phyloP scores from a whole-genome alignment of 2,329 filamentous ascomycete genomes.

The Verticillium nubilum region DNA sequence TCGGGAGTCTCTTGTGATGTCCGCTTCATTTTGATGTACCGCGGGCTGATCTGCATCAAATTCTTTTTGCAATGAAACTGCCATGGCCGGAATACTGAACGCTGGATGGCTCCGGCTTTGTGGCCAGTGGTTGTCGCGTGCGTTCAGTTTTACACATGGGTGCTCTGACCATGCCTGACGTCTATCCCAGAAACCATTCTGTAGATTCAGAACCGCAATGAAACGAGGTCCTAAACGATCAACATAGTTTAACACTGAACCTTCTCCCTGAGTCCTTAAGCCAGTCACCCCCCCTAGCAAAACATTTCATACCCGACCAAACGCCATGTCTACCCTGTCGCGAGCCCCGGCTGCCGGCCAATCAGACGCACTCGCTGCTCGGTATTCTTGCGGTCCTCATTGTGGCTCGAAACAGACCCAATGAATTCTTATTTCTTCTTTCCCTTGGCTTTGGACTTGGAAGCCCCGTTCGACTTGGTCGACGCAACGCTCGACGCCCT shows the following conservation, averaged over 20 bases:
- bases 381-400: no score
- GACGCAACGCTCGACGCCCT: conserved; percentile 86
- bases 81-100: no score
- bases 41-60: no score
- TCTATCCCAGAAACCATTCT: no score
- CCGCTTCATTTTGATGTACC: not conserved
- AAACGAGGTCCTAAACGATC: no score
- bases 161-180: no score
- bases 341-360: not conserved
- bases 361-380: not conserved
- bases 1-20: conserved; percentile 2
- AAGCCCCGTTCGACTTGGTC: conserved; percentile 47
- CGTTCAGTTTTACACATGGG: no score
- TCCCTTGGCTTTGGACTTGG: conserved; percentile 38
- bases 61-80: no score
- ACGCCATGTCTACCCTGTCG: not conserved
- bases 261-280: not conserved
- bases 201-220: no score
- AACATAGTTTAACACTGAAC: not conserved
- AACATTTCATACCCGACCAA: not conserved
- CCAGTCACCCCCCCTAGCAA: not conserved
- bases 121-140: no score
- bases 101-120: no score
- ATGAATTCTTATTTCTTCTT: conserved; percentile 43
- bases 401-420: not conserved